These are phyloP conservation scores for Leccinum griseonigrum DNA, from an alignment of 1,284 basidiomycete genomes.

Conservation along the genomic window DNA sequence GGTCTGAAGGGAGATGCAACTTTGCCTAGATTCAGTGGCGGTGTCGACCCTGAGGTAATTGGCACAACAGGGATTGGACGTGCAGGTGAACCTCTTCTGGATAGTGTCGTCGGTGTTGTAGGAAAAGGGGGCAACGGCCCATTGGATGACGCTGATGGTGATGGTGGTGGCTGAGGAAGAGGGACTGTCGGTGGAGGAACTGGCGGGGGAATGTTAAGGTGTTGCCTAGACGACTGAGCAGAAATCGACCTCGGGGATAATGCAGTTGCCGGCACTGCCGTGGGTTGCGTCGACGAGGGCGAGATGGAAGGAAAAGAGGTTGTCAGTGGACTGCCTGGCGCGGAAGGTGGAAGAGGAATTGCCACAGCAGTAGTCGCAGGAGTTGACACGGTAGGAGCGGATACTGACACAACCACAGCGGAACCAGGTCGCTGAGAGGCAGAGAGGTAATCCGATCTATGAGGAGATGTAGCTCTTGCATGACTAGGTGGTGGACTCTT, in stretches of 20 bases:
- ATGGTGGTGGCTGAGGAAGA: slow-evolving; percentile 29
- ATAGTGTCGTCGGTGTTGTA: slow-evolving; percentile 1
- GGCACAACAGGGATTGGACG: slow-evolving; percentile 20
- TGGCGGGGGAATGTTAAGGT: slow-evolving; percentile 30
- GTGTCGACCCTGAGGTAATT: slow-evolving; percentile 10
- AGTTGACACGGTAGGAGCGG: slow-evolving; percentile 1
- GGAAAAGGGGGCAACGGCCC: not conserved
- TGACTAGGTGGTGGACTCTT: slow-evolving; percentile 27
- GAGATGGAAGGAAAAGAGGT: slow-evolving; percentile 9
- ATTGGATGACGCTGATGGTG: slow-evolving; percentile 7
- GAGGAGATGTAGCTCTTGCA: slow-evolving; percentile 8
- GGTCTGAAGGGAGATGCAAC: slow-evolving; percentile 25
- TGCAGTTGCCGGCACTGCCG: not conserved
- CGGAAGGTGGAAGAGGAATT: slow-evolving; percentile 17
- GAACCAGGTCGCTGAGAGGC: slow-evolving; percentile 11
- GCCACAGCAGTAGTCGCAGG: slow-evolving; percentile 10
- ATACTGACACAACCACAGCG: slow-evolving; percentile 4
- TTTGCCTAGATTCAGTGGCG: slow-evolving; percentile 14
- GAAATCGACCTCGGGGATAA: slow-evolving; percentile 10
- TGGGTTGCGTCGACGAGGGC: not conserved
- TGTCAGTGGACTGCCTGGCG: slow-evolving; percentile 24
- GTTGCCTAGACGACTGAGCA: slow-evolving; percentile 24
- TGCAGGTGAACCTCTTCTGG: slow-evolving; percentile 11
- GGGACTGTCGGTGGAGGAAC: slow-evolving; percentile 31
- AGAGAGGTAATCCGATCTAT: slow-evolving; percentile 10